Evolutionary conservation across 108 stramenopile species (phyloP), one percentile per base, ranked within the genome.

Genomic region (Discostella pseudostelligera): DNA sequence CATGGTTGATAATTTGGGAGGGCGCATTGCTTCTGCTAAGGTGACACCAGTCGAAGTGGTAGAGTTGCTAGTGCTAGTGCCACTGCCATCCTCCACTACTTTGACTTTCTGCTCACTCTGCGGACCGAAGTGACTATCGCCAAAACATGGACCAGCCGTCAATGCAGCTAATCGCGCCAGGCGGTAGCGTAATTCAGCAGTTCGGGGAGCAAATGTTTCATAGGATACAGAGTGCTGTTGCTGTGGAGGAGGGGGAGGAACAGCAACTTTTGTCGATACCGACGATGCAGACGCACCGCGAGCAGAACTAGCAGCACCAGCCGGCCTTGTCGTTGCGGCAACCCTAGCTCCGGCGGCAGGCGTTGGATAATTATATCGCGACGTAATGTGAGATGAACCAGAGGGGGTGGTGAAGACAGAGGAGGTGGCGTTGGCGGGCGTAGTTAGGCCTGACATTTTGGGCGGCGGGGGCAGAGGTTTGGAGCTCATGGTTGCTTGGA

Each of bases 131-230:
- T 43, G 12, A n/a, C 25, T 56, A 21, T 43, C 59, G 43, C 9
- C 43, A 55, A 19, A 16, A 79, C 69, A 57, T 19, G 87, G 92
- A 21, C 91, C 88, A 4, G 85, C 83, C 6, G 88, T 93, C 80
- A 93, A 70, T 10, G 74, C 83, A 1, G 84, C 88, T 49, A 93
- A 75, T 13, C 85, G 70, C 21, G 79, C 62, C 66, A 89, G 55
- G 40, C 88, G 74, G 16, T 72, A 49, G 12, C 87, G 70, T 65
- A 89, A 88, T 4, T 79, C 66, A 40, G 85, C 56, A 3, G 85
- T 62, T 35, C 93, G 81, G 0, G 93, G 93, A 1, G 93, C 93
- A 76, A 76, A 94, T 14, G 74, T 70, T 56, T 94, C 93, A 62
- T 94, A 94, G 14, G 92, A 50, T 40, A 37, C 39, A 25, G 70